Evolutionary conservation across 2,329 filamentous ascomycete species (phyloP).

Genomic region (Verticillium isaacii): DNA sequence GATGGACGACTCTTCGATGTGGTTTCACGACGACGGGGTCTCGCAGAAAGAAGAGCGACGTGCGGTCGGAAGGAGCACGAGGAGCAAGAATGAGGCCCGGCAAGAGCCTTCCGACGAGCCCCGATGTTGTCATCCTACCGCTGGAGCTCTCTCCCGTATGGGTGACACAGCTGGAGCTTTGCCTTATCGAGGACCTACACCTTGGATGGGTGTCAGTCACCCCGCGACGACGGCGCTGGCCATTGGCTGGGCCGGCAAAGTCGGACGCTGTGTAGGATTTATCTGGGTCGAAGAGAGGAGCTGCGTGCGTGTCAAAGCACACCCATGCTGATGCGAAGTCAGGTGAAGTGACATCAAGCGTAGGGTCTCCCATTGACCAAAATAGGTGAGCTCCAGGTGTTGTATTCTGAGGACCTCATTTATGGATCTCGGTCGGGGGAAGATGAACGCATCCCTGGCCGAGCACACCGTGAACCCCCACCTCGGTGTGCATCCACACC

Average conservation of each 20-base stretch:
- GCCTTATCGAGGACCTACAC: no score
- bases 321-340: background rate
- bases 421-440: no score
- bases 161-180: no score
- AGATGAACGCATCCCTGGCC: no score
- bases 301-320: background rate
- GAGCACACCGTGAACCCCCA: background rate
- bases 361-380: no score
- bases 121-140: background rate
- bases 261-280: background rate
- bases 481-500: background rate
- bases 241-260: background rate
- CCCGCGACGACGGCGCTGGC: background rate
- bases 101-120: background rate
- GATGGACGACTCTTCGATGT: no score
- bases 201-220: background rate
- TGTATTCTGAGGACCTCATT: no score
- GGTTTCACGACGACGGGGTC: background rate
- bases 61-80: background rate
- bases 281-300: background rate
- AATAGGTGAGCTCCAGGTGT: no score
- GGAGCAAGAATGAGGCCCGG: background rate
- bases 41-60: background rate
- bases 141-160: background rate
- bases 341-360: no score